Evolutionary conservation across 768 basidiomycete genomes (phyloP), one percentile per base, ranked within the genome.

Genomic region (Calocybe gangraenosa): DNA sequence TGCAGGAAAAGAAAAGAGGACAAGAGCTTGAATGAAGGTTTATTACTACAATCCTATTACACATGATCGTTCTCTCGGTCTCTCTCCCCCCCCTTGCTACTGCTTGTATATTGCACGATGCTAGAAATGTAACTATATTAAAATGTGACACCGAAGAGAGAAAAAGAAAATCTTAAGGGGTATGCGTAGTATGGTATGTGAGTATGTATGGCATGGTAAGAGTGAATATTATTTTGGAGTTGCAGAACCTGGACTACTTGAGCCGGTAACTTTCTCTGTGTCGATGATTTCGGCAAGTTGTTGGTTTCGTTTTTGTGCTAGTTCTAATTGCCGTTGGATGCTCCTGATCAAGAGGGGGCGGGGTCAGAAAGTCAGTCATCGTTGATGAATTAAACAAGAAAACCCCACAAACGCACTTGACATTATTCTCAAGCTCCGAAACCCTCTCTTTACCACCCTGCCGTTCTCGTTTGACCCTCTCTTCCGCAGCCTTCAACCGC

Each of bases 361-460:
- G 14, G 19, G 3, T 32, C 15, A 23, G n/a, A n/a, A n/a, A n/a
- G n/a, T n/a, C n/a, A n/a, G n/a, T n/a, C n/a, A n/a, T n/a, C 9
- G 38, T 28, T 17, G 11, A 9, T 10, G 7, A 19, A 23, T 9
- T 23, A 7, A 21, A 30, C 45, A n/a, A n/a, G n/a, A n/a, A n/a
- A n/a, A n/a, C n/a, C n/a, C n/a, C n/a, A n/a, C n/a, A n/a, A n/a
- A 35, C 70, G 35, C 44, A 88, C 90, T 76, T 87, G 51, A 89
- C 64, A 55, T 77, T 79, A 43, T 61, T 79, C 64, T 89, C 84
- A 47, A 92, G 66, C 64, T 92, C 87, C 9, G 63, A 54, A 1
- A 87, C 69, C 17, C 89, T 68, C 65, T 98, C 95, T 67, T 97
- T 99, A 35, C 84, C 79, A 3, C 95, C 96, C 57, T 97, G 94